A percentile compares a stretch with the other conserved stretches of the same genome.
phyloP scores from a whole-genome alignment of 495 filamentous ascomycete species.

The Penicillium verhagenii region DNA sequence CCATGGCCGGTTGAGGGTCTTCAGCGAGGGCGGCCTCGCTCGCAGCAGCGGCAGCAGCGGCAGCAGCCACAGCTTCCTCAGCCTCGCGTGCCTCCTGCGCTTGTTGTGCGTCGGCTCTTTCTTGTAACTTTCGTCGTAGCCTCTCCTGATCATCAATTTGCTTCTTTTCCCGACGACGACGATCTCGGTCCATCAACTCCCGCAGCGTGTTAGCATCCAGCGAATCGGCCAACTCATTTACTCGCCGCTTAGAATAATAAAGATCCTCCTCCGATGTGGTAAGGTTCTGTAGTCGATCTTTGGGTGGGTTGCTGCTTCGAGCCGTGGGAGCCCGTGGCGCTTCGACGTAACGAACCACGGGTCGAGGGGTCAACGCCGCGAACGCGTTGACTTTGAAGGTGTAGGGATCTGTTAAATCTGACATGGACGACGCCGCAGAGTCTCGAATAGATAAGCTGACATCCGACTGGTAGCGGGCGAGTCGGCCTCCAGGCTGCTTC shows the following conservation, averaged over 20 bases:
- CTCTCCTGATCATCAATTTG: conserved; percentile 68
- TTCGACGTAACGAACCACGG: conserved; percentile 71
- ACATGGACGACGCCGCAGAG: conserved; percentile 71
- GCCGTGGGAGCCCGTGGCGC: conserved; percentile 50
- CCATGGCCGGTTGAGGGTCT: background rate
- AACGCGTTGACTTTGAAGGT: conserved; percentile 74
- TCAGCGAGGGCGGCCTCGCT: background rate
- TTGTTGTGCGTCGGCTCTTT: conserved; percentile 66
- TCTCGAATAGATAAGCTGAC: conserved; percentile 69
- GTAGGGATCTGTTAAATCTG: conserved; percentile 65
- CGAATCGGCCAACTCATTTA: conserved; percentile 79
- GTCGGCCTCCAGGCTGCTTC: conserved; percentile 55
- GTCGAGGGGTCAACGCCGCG: conserved; percentile 73
- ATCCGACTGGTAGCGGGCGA: conserved; percentile 65
- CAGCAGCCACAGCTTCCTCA: background rate
- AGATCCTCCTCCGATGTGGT: conserved; percentile 61
- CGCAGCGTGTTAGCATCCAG: conserved; percentile 75
- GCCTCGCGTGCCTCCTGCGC: conserved; percentile 23
- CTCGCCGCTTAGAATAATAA: conserved; percentile 61
- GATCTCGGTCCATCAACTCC: conserved; percentile 82
- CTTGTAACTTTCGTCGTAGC: conserved; percentile 64
- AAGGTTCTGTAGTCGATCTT: conserved; percentile 42
- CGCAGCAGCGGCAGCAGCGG: background rate
- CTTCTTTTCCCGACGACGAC: conserved; percentile 73
- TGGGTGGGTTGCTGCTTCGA: conserved; percentile 38